Evolutionary conservation across 2,329 filamentous ascomycete species (phyloP), one percentile per base, ranked within the genome.

Genomic region (Colletotrichum godetiae): DNA sequence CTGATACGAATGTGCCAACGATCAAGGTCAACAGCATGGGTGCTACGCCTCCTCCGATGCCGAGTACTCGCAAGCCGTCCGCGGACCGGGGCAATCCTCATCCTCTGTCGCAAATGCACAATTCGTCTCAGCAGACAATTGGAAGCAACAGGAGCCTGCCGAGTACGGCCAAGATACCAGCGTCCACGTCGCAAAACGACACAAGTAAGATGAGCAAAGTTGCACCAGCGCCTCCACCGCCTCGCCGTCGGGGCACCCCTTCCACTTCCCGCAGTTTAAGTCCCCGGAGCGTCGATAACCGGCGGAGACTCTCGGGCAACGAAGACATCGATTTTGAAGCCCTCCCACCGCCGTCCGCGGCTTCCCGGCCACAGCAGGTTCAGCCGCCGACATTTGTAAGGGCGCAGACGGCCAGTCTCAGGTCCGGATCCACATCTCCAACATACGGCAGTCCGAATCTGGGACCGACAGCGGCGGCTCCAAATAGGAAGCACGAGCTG

Each of bases 401-500:
- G 22, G 76, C 77, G 29, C 74, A 76, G 52, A 78, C 81, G 1
- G 77, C 77, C 5, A 79, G 78, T 15, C 76, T 80, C 5, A 65
- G 56, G 35, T 82, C 82, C 2, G 78, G 80, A n/a, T 76, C 70
- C 11, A 78, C 78, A 3, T 81, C 82, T 3, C 82, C 83, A 31
- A 79, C 80, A 7, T 12, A 65, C 0, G 79, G 79, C 0, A 84
- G 82, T 2, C 82, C 82, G 1, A 80, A 76, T 0, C 70, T 81
- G 22, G 80, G 80, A 0, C 81, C 85, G 1, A 78, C 79, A 66
- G 63, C 59, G 19, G 55, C 59, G 29, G 42, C 19, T n/a, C 67
- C 67, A 11, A 94, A 90, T 80, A 94, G 93, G 83, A 92, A 94
- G 76, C 85, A 95, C 68, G 92, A 92, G 73, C 79, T 95, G 60